Percentiles rank a stretch among this genome's conserved stretches.
Evolutionary conservation across 2,329 filamentous ascomycete species (phyloP).

Genomic region (Penicillium italicum): DNA sequence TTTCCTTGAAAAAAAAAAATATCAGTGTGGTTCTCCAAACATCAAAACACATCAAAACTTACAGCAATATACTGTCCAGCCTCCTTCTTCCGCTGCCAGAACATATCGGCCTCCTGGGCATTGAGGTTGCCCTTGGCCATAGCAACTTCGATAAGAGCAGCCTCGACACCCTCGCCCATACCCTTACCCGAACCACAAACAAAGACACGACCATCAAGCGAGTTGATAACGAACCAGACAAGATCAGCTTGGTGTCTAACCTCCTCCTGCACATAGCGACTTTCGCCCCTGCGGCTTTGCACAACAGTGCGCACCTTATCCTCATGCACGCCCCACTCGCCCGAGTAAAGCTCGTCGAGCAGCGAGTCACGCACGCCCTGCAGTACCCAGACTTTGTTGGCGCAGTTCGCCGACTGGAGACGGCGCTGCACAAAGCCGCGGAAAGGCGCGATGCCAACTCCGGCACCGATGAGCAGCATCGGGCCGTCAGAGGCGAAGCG

Average conservation of each 20-base stretch:
- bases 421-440: slow-evolving; percentile 93
- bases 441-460: slow-evolving; percentile 96
- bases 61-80: slow-evolving; percentile 92
- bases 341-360: slow-evolving; percentile 92
- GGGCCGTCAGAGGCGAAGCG: slow-evolving; percentile 91
- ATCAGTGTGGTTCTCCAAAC: neutral
- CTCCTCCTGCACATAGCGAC: slow-evolving; percentile 94
- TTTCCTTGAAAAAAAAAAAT: slow-evolving; percentile 27
- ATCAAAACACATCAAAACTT: slow-evolving; percentile 21
- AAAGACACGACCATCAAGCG: slow-evolving; percentile 91
- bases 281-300: slow-evolving; percentile 70
- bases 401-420: slow-evolving; percentile 89
- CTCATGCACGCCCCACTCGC: slow-evolving; percentile 93
- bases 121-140: slow-evolving; percentile 90
- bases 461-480: slow-evolving; percentile 95
- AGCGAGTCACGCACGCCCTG: slow-evolving; percentile 92
- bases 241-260: slow-evolving; percentile 86
- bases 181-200: slow-evolving; percentile 93
- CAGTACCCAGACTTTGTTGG: slow-evolving; percentile 96
- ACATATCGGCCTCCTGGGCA: slow-evolving; percentile 73
- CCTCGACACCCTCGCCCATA: slow-evolving; percentile 95
- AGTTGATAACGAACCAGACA: slow-evolving; percentile 98
- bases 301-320: slow-evolving; percentile 79
- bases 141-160: slow-evolving; percentile 80
- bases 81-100: slow-evolving; percentile 89